These are phyloP conservation scores for Lactarius pseudohatsudake DNA, from an alignment of 768 basidiomycete genomes.

Conservation along the genomic window DNA sequence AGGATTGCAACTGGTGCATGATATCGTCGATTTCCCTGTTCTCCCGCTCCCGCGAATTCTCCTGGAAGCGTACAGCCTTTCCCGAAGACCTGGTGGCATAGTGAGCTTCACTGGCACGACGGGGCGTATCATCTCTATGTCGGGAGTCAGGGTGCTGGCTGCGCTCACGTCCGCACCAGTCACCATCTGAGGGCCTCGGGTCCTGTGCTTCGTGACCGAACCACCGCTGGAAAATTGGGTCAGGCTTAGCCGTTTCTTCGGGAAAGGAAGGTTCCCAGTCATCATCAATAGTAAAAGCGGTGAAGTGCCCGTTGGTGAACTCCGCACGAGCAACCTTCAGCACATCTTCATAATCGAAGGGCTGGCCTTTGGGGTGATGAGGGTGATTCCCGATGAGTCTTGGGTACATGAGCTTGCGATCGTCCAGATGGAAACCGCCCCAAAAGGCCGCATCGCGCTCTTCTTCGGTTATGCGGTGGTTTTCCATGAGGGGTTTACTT, in stretches of 20 bases:
- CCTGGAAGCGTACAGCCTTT: neutral
- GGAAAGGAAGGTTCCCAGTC: neutral
- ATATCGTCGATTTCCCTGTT: neutral
- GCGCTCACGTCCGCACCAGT: neutral
- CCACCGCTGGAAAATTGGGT: neutral
- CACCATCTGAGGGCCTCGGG: neutral
- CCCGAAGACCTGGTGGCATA: neutral
- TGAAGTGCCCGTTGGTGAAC: neutral
- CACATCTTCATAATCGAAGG: neutral
- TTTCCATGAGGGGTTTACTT: neutral
- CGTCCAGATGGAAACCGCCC: neutral
- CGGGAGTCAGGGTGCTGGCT: neutral
- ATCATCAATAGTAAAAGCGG: neutral
- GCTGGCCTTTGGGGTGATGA: neutral
- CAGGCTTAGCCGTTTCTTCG: fast-evolving
- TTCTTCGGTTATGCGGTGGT: neutral
- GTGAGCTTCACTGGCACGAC: neutral
- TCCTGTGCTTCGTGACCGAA: neutral
- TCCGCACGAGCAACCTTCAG: neutral
- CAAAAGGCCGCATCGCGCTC: neutral
- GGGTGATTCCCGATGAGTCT: neutral
- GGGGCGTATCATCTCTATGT: fast-evolving
- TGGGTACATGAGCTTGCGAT: too few species aligned
- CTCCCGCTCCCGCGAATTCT: neutral
- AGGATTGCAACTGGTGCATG: neutral